Base-by-base conservation (phyloP, 306 rosid species). In the Pyrus communis region DNA sequence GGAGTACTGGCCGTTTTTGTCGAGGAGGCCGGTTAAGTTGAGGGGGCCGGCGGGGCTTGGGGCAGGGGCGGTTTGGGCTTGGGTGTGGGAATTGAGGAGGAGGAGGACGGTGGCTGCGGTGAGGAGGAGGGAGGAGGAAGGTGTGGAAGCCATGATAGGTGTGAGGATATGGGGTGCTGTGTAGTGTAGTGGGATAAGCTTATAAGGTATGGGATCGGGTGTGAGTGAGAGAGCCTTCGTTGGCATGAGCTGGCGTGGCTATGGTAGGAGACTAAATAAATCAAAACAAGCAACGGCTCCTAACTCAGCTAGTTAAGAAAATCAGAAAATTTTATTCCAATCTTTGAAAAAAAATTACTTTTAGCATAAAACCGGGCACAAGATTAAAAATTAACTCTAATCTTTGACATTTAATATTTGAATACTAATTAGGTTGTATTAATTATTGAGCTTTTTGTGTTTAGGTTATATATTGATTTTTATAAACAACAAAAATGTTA, bases 221-320 rank as follows among this genome's bases (percentile, higher is more conserved):
- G 19, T 46, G 58, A 22, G 54, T 2, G 75, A 6, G 42, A 23
- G 18, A 43, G 43, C 38, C 51, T 71, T 80, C 59, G 93, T 78
- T 86, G 93, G 91, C 85, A 91, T 91, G 90, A 89, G 93, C 92
- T 87, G 96, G 88, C 85, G 78, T 40, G 15, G 63, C 30, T 22
- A 12, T n/a, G n/a, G 21, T 12, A 38, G 3, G 15, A 9, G 65
- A 22, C 73, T 83, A 40, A 7, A 19, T 64, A 64, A 27, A 17
- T 19, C 65, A 60, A 59, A 25, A 35, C 22, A 49, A 49, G 13
- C 42, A 38, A 38, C 42, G 9, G 42, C 10, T 38, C 42, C 42
- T 38, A 38, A 38, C 9, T 38, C 42, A 7, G 9, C 9, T 38
- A 38, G 42, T 38, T 7, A 38, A 38, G 42, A 38, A 38, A 38